Evolutionary conservation across 1,284 basidiomycete genomes (phyloP), one percentile per base, ranked within the genome.

Genomic region (Fistulinella cinereoalba): DNA sequence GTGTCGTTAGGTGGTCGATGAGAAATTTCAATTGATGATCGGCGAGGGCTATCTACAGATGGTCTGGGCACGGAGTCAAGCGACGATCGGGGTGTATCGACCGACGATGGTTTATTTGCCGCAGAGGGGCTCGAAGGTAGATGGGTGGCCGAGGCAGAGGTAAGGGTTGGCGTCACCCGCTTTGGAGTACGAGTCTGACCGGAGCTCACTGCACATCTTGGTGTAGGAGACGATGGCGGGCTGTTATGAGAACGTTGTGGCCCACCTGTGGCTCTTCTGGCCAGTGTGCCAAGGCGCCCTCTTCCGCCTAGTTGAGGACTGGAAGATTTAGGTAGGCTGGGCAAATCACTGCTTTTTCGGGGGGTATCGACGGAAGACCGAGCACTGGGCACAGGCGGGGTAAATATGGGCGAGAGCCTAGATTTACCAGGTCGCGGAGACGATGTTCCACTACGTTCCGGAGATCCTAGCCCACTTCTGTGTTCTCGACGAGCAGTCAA

Each of bases 311-410:
- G 68, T 31, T 66, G 64, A 29, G 75, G 74, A 27, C 70, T 74
- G 23, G 77, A 77, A 10, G 79, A 77, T 51, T 69, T 68, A 32
- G 75, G 75, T 15, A 72, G 72, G 47, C 64, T 71, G 38, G 69
- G 65, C 38, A 73, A 65, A 44, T 75, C 73, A 49, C 66, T 65
- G 25, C 62, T 64, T 49, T 56, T 62, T 42, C 58, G 51, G 22
- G 67, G 63, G 12, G 54, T 52, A 39, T 56, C 50, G 19, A 54
- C 41, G 28, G 56, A 58, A 21, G 64, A 67, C 46, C 65, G 62
- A 52, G 62, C 50, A 47, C 56, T 57, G 15, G 58, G 41, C 7
- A 61, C 58, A 51, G 52, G 58, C 50, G 53, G 66, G 40, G 43
- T 66, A 64, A 54, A 64, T 60, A 59, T 70, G 66, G 67, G 73